A percentile compares a stretch with the other conserved stretches of the same genome.
Conservation (phyloP, 2,329 filamentous ascomycete genomes). For the Sclerotiophoma versabilis region DNA sequence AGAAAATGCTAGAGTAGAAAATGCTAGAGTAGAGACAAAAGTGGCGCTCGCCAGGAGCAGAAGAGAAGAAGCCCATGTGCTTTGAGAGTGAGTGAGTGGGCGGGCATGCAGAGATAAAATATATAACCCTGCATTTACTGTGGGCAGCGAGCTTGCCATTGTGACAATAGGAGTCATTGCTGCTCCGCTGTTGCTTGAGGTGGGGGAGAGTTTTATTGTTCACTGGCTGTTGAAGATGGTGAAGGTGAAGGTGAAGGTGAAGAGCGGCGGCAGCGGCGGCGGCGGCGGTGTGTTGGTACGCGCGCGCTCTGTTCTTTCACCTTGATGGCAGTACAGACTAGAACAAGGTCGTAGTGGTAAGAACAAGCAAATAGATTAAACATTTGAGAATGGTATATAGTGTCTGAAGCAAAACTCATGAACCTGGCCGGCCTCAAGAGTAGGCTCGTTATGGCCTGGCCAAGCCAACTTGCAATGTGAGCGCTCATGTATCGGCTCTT, state of each 20-base stretch:
- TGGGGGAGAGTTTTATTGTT: neutral
- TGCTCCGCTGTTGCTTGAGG: neutral
- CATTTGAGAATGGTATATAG: constrained; percentile 22
- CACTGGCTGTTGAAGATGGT: neutral
- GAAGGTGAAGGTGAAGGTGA: neutral
- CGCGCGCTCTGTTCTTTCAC: neutral
- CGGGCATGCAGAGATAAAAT: neutral
- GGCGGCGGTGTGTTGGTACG: neutral
- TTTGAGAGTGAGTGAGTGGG: neutral
- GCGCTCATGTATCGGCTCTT: constrained; percentile 5
- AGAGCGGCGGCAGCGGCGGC: neutral
- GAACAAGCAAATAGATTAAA: constrained; percentile 16
- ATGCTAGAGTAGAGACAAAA: neutral
- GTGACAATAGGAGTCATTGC: neutral
- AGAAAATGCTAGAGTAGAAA: neutral
- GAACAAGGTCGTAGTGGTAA: neutral
- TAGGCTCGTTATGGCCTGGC: neutral
- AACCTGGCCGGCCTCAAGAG: neutral
- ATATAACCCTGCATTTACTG: neutral
- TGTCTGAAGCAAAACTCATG: neutral
- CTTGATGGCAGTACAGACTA: neutral
- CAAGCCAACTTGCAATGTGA: neutral
- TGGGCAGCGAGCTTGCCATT: neutral
- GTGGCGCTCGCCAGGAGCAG: neutral
- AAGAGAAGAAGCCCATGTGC: too few relatives aligned